phyloP scores from a whole-genome alignment of 78 protist genomes.

The Bigelowiella natans region DNA sequence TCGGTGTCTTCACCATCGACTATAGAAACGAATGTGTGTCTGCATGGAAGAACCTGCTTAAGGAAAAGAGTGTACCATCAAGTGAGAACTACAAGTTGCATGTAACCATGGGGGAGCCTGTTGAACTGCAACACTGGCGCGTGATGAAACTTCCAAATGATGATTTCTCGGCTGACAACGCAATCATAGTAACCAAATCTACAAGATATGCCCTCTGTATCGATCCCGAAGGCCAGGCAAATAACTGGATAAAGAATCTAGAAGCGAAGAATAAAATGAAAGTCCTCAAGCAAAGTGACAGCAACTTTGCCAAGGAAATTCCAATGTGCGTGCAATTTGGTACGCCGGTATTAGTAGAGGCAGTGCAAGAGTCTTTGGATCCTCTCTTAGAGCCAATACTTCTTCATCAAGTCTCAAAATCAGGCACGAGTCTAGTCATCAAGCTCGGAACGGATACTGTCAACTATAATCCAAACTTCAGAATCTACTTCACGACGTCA shows the following conservation, averaged over 20 bases:
- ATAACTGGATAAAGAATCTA: constrained; percentile 54
- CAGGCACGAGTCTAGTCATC: background rate
- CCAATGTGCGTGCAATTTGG: background rate
- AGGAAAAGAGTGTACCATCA: background rate
- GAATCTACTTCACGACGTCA: constrained; percentile 57
- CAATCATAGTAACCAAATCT: constrained; percentile 31
- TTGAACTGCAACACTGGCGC: background rate
- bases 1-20: constrained; percentile 64
- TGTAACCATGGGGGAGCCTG: background rate
- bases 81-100: background rate
- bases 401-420: background rate
- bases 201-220: constrained; percentile 66
- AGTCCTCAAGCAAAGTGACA: background rate
- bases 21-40: constrained; percentile 29
- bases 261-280: constrained; percentile 19
- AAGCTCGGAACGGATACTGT: background rate
- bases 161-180: constrained; percentile 47
- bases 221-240: constrained; percentile 80
- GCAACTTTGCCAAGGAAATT: background rate
- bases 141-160: background rate
- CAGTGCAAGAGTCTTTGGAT: constrained; percentile 59
- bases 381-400: constrained; percentile 75
- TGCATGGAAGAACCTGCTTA: constrained; percentile 9
- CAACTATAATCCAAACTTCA: constrained; percentile 32
- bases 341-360: constrained; percentile 57